Evolutionary conservation across 441 rosid species (phyloP).

Genomic region (Arabidopsis lyrata): DNA sequence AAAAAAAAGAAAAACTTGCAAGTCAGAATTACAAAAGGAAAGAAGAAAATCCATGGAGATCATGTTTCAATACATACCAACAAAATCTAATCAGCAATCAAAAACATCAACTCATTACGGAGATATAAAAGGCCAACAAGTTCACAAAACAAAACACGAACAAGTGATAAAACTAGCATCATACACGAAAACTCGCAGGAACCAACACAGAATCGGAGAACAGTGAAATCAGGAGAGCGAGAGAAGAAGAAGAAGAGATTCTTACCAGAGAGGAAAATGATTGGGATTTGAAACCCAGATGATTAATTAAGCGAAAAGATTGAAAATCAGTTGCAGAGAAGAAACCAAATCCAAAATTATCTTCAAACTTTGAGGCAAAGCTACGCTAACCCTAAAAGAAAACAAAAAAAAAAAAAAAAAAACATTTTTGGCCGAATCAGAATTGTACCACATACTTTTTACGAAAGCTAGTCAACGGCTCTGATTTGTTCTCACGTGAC

Average conservation of each 20-base stretch:
- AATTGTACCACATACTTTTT: slow-evolving; percentile 36
- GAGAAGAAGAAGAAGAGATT: neutral
- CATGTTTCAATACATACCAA: slow-evolving; percentile 5
- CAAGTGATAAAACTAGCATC: neutral
- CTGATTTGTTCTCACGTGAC: slow-evolving; percentile 36
- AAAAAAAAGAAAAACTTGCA: slow-evolving; percentile 1
- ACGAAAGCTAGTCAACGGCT: slow-evolving; percentile 36
- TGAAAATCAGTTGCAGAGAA: slow-evolving; percentile 12
- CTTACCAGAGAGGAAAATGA: no score
- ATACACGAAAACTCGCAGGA: slow-evolving; percentile 14
- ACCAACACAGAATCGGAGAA: slow-evolving; percentile 21
- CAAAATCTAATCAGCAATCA: slow-evolving; percentile 33
- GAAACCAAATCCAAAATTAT: neutral
- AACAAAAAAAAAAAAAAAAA: neutral
- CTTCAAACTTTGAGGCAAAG: slow-evolving; percentile 39
- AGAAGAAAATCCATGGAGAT: neutral
- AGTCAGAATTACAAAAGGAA: slow-evolving; percentile 3
- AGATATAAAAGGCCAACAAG: neutral
- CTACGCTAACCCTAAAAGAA: slow-evolving; percentile 44
- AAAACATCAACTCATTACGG: neutral
- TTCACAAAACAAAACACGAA: slow-evolving; percentile 20
- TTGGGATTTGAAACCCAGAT: slow-evolving; percentile 8
- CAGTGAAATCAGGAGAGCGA: slow-evolving; percentile 9
- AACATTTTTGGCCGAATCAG: slow-evolving; percentile 40
- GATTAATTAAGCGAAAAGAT: slow-evolving; percentile 9